Evolutionary conservation across 805 yeast genomes (phyloP), one percentile per base, ranked within the genome.

Genomic region (Zygoascus flipseniorum): DNA sequence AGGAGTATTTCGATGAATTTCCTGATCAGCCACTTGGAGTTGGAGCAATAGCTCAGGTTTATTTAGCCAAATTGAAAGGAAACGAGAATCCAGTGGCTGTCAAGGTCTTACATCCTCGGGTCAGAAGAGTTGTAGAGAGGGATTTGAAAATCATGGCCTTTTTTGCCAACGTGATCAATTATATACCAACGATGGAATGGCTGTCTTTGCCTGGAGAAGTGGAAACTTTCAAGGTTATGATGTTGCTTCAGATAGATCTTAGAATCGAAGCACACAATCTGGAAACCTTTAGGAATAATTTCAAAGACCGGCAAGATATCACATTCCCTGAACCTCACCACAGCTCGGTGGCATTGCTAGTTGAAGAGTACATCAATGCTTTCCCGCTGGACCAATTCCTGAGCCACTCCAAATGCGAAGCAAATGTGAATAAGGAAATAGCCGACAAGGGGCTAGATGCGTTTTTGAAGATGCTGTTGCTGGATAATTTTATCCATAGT

Each of bases 41-140:
- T n/a, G 99, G 99, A 13, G 97, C 99, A 1, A 93, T 93, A 72
- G 99, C 97, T 1, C 99, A 93, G 69, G 99, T 93, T 2, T 87
- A 92, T 69, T 69, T 79, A 41, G 97, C 86, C 1, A 82, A 80
- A 58, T 69, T 48, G 18, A 47, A 32, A 18, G 58, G 60, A 8
- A 75, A 78, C 10, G 47, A 26, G 4, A 44, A 14, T 26, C 23
- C 16, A 68, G 96, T 89, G 31, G 98, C 97, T 0, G 82, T 93
- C 48, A 93, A 93, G 66, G 93, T 93, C 8, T 77, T 92, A 51
- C 99, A 93, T 69, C 99, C 99, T 1, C 72, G 78, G 19, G 97
- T 89, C 5, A 85, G 81, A 51, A 69, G 73, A 11, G 81, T 78
- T 50, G 85, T 93, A 23, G 77, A 78, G 54, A 75, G 98, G 54